phyloP scores from a whole-genome alignment of 139 green algal genomes.

The Bryopsis sp. region DNA sequence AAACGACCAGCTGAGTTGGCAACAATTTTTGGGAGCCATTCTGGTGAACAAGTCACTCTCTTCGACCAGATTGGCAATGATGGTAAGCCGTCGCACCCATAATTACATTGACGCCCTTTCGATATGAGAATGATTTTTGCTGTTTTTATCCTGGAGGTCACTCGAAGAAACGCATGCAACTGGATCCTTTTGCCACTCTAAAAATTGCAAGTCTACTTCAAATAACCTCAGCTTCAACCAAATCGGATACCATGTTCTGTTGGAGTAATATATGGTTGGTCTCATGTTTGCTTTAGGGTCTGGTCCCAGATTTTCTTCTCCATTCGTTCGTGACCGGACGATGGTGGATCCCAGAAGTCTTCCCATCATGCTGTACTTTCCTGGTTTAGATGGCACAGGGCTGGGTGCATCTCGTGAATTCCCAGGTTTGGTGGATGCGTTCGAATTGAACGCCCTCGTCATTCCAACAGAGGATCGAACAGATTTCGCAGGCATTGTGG shows the following conservation, averaged over 20 bases:
- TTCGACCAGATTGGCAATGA: neutral
- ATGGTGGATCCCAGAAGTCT: neutral
- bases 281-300: too few species aligned
- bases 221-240: too few species aligned
- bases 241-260: too few species aligned
- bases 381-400: constrained; percentile 63
- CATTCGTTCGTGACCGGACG: neutral
- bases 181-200: too few species aligned
- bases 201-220: too few species aligned
- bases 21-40: too few species aligned
- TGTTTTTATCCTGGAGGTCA: too few species aligned
- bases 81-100: neutral
- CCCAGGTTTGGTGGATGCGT: constrained; percentile 39
- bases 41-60: neutral
- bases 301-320: neutral
- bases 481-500: constrained; percentile 51
- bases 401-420: constrained; percentile 72
- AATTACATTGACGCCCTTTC: neutral
- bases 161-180: too few species aligned
- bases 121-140: neutral
- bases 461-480: constrained; percentile 57
- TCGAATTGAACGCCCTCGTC: constrained; percentile 62
- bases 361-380: constrained; percentile 11
- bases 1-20: too few species aligned
- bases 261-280: too few species aligned